Conservation (phyloP, 192 early-diverging fungal species). For the Dissophora ornata region DNA sequence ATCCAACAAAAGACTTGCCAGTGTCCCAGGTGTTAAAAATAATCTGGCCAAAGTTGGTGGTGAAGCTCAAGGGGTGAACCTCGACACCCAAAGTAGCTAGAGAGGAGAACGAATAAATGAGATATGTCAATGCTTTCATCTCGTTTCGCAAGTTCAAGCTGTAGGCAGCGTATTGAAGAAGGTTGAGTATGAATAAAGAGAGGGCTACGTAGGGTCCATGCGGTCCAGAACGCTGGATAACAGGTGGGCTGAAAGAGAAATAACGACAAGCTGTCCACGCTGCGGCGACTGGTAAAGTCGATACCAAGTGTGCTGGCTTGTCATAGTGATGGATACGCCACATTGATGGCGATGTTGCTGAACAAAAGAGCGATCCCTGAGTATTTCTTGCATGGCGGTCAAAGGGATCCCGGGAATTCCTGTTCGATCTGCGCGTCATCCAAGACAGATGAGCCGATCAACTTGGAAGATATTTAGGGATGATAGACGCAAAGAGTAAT, state of each 20-base stretch:
- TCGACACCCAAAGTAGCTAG: constrained; percentile 98
- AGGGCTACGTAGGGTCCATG: too few species aligned
- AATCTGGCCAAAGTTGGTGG: constrained; percentile 96
- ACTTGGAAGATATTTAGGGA: background rate
- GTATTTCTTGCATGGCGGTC: too few species aligned
- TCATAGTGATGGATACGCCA: too few species aligned
- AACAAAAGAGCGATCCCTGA: background rate
- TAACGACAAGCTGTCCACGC: too few species aligned
- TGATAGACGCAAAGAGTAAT: constrained; percentile 15
- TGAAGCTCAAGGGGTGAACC: constrained; percentile 96
- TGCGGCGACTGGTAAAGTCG: too few species aligned
- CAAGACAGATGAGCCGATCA: background rate
- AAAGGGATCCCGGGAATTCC: background rate
- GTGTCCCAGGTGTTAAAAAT: constrained; percentile 99
- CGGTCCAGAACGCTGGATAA: too few species aligned
- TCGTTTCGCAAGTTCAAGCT: too few species aligned
- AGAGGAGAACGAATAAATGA: background rate
- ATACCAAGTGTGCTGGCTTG: too few species aligned
- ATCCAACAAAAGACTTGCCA: constrained; percentile 6
- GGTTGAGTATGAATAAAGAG: too few species aligned
- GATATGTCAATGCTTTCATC: background rate
- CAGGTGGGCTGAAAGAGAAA: too few species aligned
- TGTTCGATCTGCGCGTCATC: constrained; percentile 8
- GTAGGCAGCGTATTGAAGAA: too few species aligned
- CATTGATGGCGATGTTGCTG: too few species aligned